Conservation (phyloP, 1,284 basidiomycete genomes). For the Sporisorium sorghi region DNA sequence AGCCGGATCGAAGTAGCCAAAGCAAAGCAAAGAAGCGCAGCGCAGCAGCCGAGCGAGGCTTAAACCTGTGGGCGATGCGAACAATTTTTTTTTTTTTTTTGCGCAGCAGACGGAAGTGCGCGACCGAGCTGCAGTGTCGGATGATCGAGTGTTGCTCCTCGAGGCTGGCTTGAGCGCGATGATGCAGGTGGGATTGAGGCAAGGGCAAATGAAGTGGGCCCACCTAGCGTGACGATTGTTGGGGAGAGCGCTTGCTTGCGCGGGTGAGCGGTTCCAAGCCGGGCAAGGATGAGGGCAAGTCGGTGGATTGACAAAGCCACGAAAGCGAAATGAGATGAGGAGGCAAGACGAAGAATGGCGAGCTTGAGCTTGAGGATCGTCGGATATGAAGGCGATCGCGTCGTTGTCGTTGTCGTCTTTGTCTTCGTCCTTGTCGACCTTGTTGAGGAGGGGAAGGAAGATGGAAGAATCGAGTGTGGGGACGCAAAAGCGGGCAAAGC, state of each 20-base stretch:
- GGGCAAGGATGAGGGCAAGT: neutral
- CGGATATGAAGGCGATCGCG: neutral
- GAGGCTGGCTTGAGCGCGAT: neutral
- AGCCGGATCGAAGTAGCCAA: neutral
- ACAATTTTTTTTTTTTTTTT: neutral
- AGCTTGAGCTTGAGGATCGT: slow-evolving; percentile 1
- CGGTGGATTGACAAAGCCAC: slow-evolving; percentile 10
- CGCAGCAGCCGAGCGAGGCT: too few relatives aligned
- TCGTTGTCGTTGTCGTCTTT: neutral
- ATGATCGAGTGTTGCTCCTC: neutral
- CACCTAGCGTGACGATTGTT: neutral
- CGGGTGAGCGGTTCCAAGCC: neutral
- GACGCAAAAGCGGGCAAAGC: too few relatives aligned
- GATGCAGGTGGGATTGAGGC: slow-evolving; percentile 6
- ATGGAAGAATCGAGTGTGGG: neutral
- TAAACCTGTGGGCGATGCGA: neutral
- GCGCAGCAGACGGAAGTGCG: neutral
- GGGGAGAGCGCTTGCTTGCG: neutral
- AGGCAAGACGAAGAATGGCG: neutral
- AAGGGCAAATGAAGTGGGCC: neutral
- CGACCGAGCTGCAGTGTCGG: neutral
- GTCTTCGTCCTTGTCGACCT: neutral
- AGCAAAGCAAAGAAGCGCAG: neutral
- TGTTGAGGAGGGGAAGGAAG: neutral
- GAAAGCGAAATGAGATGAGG: neutral